Evolutionary conservation across 352 stramenopile genomes (phyloP).

Genomic region (Phytophthora sp.): DNA sequence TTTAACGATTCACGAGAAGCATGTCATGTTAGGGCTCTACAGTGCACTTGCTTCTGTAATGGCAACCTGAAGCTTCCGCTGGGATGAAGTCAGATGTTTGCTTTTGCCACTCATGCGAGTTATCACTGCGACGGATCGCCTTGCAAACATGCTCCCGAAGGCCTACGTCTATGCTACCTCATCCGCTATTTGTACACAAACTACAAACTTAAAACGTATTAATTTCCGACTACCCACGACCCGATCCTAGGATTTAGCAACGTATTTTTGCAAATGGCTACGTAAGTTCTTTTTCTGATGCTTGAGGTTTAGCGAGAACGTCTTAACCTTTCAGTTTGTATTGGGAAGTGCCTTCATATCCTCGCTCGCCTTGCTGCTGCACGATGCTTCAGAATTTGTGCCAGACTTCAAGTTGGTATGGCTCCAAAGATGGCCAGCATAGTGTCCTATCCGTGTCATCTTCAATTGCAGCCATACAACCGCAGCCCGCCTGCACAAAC

Average conservation of each 20-base stretch:
- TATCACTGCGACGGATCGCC: constrained; percentile 4
- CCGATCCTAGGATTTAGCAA: constrained; percentile 14
- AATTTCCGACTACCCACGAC: no score
- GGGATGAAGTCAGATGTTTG: constrained; percentile 21
- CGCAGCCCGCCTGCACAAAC: constrained; percentile 2
- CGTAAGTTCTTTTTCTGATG: constrained; percentile 19
- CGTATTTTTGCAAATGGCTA: constrained; percentile 24
- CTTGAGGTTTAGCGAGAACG: neutral
- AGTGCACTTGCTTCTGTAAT: no score
- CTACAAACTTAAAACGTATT: no score
- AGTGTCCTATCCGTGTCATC: constrained; percentile 30
- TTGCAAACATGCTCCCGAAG: neutral
- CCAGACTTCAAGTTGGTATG: constrained; percentile 41
- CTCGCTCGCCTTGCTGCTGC: constrained; percentile 16
- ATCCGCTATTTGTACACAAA: neutral
- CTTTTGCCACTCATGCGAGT: neutral
- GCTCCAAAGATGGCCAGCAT: constrained; percentile 24
- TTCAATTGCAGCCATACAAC: constrained; percentile 28
- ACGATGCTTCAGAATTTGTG: constrained; percentile 33
- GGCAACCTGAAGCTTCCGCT: no score
- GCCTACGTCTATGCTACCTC: constrained; percentile 10
- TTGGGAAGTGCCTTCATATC: constrained; percentile 12
- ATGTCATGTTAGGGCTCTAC: no score
- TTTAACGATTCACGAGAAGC: no score
- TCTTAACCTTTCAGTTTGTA: constrained; percentile 22